phyloP scores from a whole-genome alignment of 169 alveolate genomes.

The Plasmodium sp. region DNA sequence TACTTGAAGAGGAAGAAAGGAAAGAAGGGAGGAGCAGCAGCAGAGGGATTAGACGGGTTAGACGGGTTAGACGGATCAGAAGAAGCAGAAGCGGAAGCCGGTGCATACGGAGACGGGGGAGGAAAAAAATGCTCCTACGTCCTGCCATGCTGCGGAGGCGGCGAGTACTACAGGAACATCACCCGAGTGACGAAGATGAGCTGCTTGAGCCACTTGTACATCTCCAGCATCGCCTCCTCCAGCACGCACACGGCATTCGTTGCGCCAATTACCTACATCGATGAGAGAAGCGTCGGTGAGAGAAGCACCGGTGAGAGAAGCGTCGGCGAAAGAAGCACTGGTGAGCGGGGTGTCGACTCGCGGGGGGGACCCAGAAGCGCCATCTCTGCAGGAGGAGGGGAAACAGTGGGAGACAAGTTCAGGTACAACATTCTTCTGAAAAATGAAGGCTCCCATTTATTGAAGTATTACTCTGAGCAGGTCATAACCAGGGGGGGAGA shows the following conservation, averaged over 20 bases:
- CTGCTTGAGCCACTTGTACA: slow-evolving; percentile 35
- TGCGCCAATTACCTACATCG: slow-evolving; percentile 32
- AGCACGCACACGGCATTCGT: slow-evolving; percentile 57
- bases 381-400: not conserved
- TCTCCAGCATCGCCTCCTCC: slow-evolving; percentile 37
- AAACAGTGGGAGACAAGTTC: slow-evolving; percentile 12
- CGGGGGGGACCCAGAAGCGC: not conserved
- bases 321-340: too few relatives aligned
- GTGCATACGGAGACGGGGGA: not conserved
- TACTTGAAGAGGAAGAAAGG: not conserved
- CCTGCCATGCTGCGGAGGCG: not conserved
- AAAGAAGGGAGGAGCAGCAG: not conserved
- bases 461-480: slow-evolving; percentile 13
- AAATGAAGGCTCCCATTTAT: not conserved
- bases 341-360: not conserved
- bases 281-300: too few relatives aligned
- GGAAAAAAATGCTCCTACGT: not conserved
- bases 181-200: slow-evolving; percentile 18
- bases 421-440: slow-evolving; percentile 3
- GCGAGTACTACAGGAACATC: slow-evolving; percentile 10
- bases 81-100: not conserved
- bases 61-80: too few relatives aligned
- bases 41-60: not conserved
- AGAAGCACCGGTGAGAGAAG: too few relatives aligned
- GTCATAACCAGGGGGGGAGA: slow-evolving; percentile 60